phyloP scores from a whole-genome alignment of 371 early-diverging fungal genomes.

The Mucor sp. region DNA sequence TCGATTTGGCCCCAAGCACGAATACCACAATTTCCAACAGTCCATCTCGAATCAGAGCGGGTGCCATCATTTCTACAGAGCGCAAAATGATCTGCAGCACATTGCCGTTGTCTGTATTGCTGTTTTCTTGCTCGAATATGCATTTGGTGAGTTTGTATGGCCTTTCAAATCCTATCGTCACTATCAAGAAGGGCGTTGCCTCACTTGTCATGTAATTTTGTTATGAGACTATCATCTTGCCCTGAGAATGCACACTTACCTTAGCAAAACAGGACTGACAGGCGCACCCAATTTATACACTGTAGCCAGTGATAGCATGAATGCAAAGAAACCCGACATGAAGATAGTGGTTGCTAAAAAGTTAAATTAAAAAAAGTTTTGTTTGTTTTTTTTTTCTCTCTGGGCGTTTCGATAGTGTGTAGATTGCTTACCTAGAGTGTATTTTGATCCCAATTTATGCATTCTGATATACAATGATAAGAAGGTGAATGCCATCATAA shows the following conservation, averaged over 20 bases:
- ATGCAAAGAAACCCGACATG: slow-evolving; percentile 4
- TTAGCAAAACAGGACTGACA: not conserved
- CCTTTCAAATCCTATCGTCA: slow-evolving; percentile 1
- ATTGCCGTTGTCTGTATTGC: not conserved
- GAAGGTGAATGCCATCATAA: slow-evolving; percentile 7
- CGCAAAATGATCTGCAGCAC: not conserved
- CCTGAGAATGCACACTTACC: not conserved
- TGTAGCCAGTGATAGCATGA: not conserved
- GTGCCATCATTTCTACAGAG: not conserved
- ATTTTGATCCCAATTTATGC: slow-evolving; percentile 11
- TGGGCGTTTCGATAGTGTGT: not conserved
- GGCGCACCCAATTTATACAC: not conserved
- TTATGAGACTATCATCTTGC: too few relatives aligned
- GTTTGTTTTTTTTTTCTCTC: not conserved
- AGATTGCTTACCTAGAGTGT: not conserved
- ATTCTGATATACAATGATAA: slow-evolving; percentile 12
- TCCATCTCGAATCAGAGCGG: not conserved
- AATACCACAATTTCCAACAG: not conserved
- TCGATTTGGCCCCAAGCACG: not conserved
- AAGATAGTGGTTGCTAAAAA: not conserved
- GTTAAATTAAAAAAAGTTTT: not conserved
- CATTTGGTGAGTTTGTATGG: not conserved
- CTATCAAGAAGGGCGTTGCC: not conserved
- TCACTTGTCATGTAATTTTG: not conserved
- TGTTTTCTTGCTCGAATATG: not conserved